A percentile compares a stretch with the other conserved stretches of the same genome.
Conservation (phyloP, 805 yeast genomes). For the Lachancea meyersii region DNA sequence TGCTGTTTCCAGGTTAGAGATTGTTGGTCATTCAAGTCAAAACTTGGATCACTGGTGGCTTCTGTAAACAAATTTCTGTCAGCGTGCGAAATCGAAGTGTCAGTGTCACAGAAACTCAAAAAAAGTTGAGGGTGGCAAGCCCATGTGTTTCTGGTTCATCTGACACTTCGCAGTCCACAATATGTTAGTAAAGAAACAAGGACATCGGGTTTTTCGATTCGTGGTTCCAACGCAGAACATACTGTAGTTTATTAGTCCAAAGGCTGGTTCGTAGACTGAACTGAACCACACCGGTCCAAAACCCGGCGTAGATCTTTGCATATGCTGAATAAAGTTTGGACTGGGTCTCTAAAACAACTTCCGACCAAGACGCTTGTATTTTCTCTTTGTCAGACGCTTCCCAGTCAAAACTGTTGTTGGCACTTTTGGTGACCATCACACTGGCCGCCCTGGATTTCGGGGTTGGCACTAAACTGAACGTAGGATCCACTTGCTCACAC, state of each 20-base stretch:
- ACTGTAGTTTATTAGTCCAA: conserved; percentile 2
- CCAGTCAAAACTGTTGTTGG: conserved; percentile 3
- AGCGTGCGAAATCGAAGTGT: not conserved
- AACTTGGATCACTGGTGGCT: not conserved
- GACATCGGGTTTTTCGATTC: not conserved
- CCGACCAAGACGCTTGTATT: not conserved
- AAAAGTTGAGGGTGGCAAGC: not conserved
- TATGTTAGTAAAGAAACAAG: not conserved
- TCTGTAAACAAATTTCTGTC: not conserved
- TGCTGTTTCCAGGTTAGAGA: not conserved
- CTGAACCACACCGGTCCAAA: conserved; percentile 1
- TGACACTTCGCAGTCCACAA: not conserved
- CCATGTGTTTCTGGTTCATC: not conserved
- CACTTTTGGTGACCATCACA: not conserved
- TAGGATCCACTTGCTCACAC: conserved; percentile 6
- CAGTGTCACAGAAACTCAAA: conserved; percentile 8
- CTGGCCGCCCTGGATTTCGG: not conserved
- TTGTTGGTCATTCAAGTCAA: not conserved
- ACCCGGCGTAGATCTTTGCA: not conserved
- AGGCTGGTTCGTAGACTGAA: not conserved
- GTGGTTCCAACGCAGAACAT: not conserved
- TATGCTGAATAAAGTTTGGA: not conserved
- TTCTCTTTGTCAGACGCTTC: not conserved
- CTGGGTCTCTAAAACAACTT: not conserved
- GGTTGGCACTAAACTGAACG: conserved; percentile 4